Conservation (phyloP, 202 grass and related monocot species). For the Elaeis oleifera region DNA sequence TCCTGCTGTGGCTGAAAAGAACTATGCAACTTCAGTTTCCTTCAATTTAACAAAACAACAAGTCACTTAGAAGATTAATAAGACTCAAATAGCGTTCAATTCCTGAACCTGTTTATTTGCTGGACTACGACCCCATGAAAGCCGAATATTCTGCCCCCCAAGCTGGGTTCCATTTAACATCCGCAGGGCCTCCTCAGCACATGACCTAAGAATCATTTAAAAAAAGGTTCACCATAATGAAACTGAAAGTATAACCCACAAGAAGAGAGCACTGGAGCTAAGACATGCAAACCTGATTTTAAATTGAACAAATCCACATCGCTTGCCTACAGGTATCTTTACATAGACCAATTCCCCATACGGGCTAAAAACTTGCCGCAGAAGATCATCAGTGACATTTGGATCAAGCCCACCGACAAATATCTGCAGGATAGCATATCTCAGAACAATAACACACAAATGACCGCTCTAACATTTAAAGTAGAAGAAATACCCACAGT, state of each 20-base stretch:
- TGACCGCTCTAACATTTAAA: not conserved
- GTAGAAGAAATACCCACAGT: slow-evolving; percentile 17
- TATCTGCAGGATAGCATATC: slow-evolving; percentile 10
- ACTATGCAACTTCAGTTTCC: no score
- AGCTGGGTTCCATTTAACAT: slow-evolving; percentile 10
- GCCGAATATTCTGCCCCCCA: slow-evolving; percentile 14
- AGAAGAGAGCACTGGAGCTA: no score
- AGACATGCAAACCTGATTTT: slow-evolving; percentile 17
- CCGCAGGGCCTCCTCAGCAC: slow-evolving; percentile 20
- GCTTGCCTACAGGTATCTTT: slow-evolving; percentile 28
- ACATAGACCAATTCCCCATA: slow-evolving; percentile 22
- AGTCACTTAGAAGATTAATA: no score
- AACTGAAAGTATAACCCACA: not conserved
- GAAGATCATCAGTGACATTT: slow-evolving; percentile 18
- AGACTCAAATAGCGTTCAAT: no score
- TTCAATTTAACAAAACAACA: no score
- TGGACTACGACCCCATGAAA: slow-evolving; percentile 27
- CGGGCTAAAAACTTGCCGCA: slow-evolving; percentile 17
- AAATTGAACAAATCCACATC: slow-evolving; percentile 30
- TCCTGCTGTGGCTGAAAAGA: no score
- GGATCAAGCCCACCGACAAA: slow-evolving; percentile 29
- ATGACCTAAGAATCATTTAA: not conserved
- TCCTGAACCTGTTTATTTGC: slow-evolving; percentile 23
- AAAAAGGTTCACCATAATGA: not conserved
- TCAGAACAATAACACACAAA: not conserved